Base-by-base conservation (phyloP, 495 filamentous ascomycete species). In the Lasiosphaeriaceae sp. region DNA sequence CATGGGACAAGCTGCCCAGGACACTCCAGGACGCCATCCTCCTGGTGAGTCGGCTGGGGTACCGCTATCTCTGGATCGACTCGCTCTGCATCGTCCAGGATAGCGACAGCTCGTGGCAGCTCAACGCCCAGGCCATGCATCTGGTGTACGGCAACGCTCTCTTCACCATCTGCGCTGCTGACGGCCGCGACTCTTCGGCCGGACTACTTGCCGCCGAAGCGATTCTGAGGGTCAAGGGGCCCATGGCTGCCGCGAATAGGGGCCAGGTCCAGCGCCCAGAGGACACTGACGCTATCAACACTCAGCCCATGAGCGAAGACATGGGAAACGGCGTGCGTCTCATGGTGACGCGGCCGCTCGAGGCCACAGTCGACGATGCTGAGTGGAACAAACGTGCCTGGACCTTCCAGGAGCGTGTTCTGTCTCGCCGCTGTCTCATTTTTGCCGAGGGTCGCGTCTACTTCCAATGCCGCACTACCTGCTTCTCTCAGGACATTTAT, bases 341-440 rank as follows among this genome's bases (percentile, higher is more conserved):
- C 11, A 41, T 65, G 44, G 48, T 63, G 11, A 34, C 46, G 8
- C 49, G 52, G 39, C 55, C 54, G 16, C 21, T 47, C 6, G 65
- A 67, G 43, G 52, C 45, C 19, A n/a, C 41, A n/a, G 58, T 67
- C 26, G 9, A 61, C 17, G 51, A 29, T 14, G 62, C 65, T 20
- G 17, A 20, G 2, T 74, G 70, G 72, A 56, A 55, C 22, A 59
- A 51, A 11, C 50, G 72, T 24, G 72, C 52, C 16, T 75, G 72
- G 72, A 74, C 72, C 1, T 75, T 64, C 46, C 72, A 75, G 48
- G 72, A 75, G 59, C 58, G 55, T 11, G n/a, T 72, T 2, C 60
- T 74, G 12, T 72, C 71, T 5, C 54, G 46, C n/a, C 65, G 71
- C 7, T 62, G 72, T 31, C 49, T 76, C 21, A 68, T 66, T 22